Percentiles rank a stretch among this genome's conserved stretches.
These are phyloP conservation scores for Taphrina pruni DNA, from an alignment of 1,139 yeast species.

Conservation along the genomic window DNA sequence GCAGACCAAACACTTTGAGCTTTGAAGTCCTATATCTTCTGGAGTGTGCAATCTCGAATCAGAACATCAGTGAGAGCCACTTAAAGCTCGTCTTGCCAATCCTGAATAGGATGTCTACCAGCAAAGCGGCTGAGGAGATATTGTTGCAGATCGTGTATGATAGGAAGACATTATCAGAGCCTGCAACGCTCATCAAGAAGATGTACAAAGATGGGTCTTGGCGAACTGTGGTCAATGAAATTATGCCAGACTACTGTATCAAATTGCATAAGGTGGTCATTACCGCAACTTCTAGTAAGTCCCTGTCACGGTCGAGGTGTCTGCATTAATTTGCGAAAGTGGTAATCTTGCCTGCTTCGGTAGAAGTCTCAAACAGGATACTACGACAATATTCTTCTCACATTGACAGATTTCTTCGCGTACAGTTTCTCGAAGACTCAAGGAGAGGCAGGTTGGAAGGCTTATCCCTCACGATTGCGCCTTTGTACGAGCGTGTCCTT, in stretches of 20 bases:
- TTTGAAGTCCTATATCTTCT: background rate
- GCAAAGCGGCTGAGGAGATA: slow-evolving; percentile 5
- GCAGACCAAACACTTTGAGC: background rate
- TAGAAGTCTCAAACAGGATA: slow-evolving; percentile 38
- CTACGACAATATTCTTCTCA: slow-evolving; percentile 20
- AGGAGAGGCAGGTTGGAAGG: slow-evolving; percentile 13
- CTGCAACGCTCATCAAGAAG: background rate
- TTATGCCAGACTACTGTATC: slow-evolving; percentile 21
- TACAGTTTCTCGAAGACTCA: slow-evolving; percentile 34
- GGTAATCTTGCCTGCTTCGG: slow-evolving; percentile 13
- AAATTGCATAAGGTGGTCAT: slow-evolving; percentile 14
- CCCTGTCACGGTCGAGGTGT: background rate
- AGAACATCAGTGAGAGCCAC: background rate
- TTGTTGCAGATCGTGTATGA: slow-evolving; percentile 18
- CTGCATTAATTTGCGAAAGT: background rate
- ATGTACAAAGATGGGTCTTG: background rate
- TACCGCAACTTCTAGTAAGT: slow-evolving; percentile 16
- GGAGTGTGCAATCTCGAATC: background rate
- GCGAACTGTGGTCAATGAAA: background rate
- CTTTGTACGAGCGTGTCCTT: slow-evolving; percentile 36
- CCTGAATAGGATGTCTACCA: background rate
- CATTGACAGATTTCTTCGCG: slow-evolving; percentile 32
- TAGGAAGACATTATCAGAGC: background rate
- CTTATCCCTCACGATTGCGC: background rate
- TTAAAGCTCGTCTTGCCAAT: background rate